Evolutionary conservation across 495 filamentous ascomycete genomes (phyloP).

Genomic region (Penicillium tannophilum): DNA sequence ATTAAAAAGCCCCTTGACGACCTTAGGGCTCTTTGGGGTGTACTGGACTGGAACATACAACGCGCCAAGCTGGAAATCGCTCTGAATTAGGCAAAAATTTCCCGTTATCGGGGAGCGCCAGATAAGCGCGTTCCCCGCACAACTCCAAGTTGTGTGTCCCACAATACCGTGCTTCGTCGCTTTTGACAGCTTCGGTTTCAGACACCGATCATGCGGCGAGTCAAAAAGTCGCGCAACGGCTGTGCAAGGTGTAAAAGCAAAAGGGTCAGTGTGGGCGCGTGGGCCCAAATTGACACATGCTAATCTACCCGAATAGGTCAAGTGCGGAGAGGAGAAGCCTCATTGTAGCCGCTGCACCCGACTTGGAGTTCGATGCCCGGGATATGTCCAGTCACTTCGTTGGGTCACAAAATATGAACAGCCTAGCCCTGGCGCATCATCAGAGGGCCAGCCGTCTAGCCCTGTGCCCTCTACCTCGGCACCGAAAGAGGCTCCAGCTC

Average conservation of each 20-base stretch:
- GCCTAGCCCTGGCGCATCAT: conserved; percentile 20
- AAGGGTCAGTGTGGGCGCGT: conserved; percentile 35
- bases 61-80: no score
- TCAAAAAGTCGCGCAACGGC: conserved; percentile 51
- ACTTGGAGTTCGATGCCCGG: conserved; percentile 52
- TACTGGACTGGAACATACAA: no score
- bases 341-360: conserved; percentile 54
- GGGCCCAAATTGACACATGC: not conserved
- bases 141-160: conserved; percentile 7
- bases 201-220: conserved; percentile 40
- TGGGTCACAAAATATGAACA: conserved; percentile 57
- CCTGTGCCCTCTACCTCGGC: conserved; percentile 13
- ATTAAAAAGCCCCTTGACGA: no score
- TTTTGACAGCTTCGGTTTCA: conserved; percentile 9
- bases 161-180: conserved; percentile 9
- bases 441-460: conserved; percentile 18
- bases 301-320: conserved; percentile 42
- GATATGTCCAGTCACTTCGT: conserved; percentile 53
- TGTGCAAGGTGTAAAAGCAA: conserved; percentile 55
- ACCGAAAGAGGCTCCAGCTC: conserved; percentile 4
- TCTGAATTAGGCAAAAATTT: conserved; percentile 16
- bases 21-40: no score
- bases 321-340: conserved; percentile 59
- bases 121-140: conserved; percentile 20
- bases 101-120: conserved; percentile 13